These are phyloP conservation scores for Neurospora pannonica DNA, from an alignment of 495 filamentous ascomycete genomes.

Conservation along the genomic window DNA sequence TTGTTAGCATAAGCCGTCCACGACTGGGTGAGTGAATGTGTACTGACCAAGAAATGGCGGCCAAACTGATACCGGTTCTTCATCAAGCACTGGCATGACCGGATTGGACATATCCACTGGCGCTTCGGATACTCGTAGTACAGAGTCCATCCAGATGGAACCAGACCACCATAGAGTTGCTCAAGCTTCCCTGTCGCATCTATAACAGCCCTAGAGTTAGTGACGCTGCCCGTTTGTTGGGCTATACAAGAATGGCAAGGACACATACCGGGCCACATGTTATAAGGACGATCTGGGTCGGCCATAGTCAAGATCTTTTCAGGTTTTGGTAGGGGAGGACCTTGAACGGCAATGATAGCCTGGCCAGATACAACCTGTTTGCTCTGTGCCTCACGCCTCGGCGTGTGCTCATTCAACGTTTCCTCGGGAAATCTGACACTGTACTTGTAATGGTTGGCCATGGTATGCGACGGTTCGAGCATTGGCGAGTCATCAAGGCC, in stretches of 20 bases:
- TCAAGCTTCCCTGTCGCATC: slow-evolving; percentile 5
- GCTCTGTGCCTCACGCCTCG: neutral
- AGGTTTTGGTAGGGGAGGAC: neutral
- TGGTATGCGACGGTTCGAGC: neutral
- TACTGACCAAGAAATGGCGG: neutral
- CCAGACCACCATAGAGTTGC: slow-evolving; percentile 5
- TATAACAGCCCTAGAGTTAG: neutral
- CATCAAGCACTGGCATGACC: neutral
- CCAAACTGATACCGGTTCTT: neutral
- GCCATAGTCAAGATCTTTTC: slow-evolving; percentile 2
- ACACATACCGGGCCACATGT: slow-evolving; percentile 19
- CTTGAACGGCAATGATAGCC: neutral
- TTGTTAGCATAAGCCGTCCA: neutral
- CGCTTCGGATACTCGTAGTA: neutral
- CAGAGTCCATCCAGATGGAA: slow-evolving; percentile 11
- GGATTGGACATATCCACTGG: slow-evolving; percentile 1
- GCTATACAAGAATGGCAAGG: neutral
- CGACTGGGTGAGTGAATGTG: neutral
- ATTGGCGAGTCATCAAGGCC: slow-evolving; percentile 8
- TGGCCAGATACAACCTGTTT: neutral
- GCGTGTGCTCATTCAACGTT: neutral
- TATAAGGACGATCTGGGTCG: slow-evolving; percentile 19
- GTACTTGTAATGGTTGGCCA: neutral
- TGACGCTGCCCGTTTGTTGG: neutral
- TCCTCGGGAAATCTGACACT: neutral